Percentiles rank a stretch among this genome's conserved stretches.
phyloP scores from a whole-genome alignment of 345 rosid species.

The Linum tenue region DNA sequence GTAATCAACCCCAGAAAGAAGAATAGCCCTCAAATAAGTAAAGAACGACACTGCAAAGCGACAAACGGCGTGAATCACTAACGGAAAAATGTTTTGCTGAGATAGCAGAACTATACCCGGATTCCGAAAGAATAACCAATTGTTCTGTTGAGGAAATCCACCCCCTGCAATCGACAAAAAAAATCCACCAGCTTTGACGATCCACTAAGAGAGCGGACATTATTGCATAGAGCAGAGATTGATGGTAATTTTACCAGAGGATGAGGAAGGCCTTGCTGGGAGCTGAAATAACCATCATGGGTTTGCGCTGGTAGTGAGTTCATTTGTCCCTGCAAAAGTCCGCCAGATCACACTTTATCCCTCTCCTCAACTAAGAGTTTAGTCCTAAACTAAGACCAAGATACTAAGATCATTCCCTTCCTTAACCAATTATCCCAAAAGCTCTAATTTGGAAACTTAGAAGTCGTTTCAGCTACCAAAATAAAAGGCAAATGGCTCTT shows the following conservation, averaged over 20 bases:
- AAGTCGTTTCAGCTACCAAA: too few relatives aligned
- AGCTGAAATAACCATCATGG: slow-evolving; percentile 43
- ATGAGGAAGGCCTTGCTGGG: slow-evolving; percentile 45
- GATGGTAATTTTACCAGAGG: slow-evolving; percentile 34
- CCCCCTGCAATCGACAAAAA: slow-evolving; percentile 38
- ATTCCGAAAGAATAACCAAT: slow-evolving; percentile 41
- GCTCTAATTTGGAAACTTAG: too few relatives aligned
- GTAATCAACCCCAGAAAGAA: slow-evolving; percentile 2
- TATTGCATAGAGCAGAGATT: background rate
- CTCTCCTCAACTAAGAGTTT: background rate
- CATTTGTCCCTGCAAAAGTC: slow-evolving; percentile 40
- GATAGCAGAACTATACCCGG: slow-evolving; percentile 37
- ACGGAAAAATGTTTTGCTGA: background rate
- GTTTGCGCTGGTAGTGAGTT: slow-evolving; percentile 40
- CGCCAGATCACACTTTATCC: slow-evolving; percentile 8
- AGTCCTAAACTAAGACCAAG: too few relatives aligned
- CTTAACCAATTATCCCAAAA: background rate
- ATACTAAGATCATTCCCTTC: too few relatives aligned
- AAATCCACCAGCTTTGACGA: background rate
- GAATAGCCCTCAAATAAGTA: background rate
- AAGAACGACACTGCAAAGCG: background rate
- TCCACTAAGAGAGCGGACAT: background rate
- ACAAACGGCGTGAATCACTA: too few relatives aligned
- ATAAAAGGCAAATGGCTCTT: too few relatives aligned
- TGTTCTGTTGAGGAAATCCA: slow-evolving; percentile 64